These are phyloP conservation scores for Colletotrichum kahawae DNA, from an alignment of 2,329 filamentous ascomycete genomes.

Conservation along the genomic window DNA sequence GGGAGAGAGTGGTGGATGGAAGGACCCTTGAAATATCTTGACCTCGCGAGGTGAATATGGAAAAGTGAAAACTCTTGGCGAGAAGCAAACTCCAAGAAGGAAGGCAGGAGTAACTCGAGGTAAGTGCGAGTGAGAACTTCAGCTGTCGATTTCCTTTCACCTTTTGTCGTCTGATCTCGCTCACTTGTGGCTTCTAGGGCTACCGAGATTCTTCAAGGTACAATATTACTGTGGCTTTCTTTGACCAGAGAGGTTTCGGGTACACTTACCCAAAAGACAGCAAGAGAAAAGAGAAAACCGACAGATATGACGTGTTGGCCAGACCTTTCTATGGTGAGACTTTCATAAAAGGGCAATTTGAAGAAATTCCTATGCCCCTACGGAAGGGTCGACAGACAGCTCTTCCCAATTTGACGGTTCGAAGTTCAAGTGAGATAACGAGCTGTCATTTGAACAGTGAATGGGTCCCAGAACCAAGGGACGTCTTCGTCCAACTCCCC, in stretches of 20 bases:
- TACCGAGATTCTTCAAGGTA: not conserved
- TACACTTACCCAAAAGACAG: not conserved
- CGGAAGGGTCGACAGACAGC: not conserved
- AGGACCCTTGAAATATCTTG: not conserved
- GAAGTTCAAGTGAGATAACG: not conserved
- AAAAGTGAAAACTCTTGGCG: not conserved
- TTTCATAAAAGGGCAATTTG: not conserved
- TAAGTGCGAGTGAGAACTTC: not conserved
- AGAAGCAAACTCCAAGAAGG: not conserved
- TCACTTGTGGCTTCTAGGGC: not conserved
- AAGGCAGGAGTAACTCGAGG: not conserved
- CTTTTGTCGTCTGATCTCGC: not conserved
- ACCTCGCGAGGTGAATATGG: not conserved
- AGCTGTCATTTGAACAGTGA: not conserved
- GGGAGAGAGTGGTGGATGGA: not conserved
- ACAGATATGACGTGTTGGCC: fast-evolving
- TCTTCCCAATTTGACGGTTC: not conserved
- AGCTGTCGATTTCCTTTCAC: not conserved
- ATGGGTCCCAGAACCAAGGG: not conserved
- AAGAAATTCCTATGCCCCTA: not conserved
- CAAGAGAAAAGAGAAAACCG: not conserved
- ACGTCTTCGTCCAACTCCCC: not conserved
- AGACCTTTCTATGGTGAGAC: not conserved
- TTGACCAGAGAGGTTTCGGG: not conserved
- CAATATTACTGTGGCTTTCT: not conserved